Percentiles rank a stretch among this genome's conserved stretches.
These are phyloP conservation scores for Quercus ilex DNA, from an alignment of 306 rosid genomes.

Conservation along the genomic window DNA sequence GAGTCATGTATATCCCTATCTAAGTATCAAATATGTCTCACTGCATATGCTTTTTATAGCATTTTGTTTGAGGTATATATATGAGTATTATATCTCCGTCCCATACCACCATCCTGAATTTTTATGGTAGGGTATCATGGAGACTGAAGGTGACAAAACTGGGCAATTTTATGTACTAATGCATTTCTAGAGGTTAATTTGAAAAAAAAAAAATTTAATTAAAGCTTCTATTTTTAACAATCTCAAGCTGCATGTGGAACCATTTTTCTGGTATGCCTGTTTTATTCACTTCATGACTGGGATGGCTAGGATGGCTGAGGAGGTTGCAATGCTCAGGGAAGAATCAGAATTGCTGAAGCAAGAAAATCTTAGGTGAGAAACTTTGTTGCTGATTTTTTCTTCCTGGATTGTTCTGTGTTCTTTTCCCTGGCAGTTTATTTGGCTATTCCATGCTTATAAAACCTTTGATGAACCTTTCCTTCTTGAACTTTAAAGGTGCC, in stretches of 20 bases:
- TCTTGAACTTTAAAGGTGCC: conserved; percentile 46
- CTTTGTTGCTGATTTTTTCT: conserved; percentile 11
- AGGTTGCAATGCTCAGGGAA: conserved; percentile 61
- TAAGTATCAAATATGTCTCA: not conserved
- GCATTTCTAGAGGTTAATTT: not conserved
- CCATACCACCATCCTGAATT: too few species aligned
- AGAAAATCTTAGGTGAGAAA: conserved; percentile 53
- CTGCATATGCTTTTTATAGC: not conserved
- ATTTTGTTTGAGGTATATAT: not conserved
- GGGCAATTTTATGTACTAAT: not conserved
- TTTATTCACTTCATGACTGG: conserved; percentile 5
- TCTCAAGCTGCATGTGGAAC: not conserved
- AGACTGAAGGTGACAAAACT: too few species aligned
- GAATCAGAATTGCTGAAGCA: conserved; percentile 60
- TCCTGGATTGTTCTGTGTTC: conserved; percentile 4
- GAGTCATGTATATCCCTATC: not conserved
- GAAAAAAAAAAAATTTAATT: not conserved
- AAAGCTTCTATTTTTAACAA: not conserved
- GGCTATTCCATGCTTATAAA: conserved; percentile 13
- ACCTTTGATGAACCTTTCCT: conserved; percentile 10
- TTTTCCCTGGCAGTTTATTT: conserved; percentile 2
- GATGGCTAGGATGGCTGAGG: conserved; percentile 71
- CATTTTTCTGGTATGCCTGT: not conserved
- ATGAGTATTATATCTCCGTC: not conserved
- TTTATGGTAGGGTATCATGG: too few species aligned